Percentiles rank a stretch among this genome's conserved stretches.
phyloP scores from a whole-genome alignment of 495 filamentous ascomycete genomes.

The Penicillium argentinense region DNA sequence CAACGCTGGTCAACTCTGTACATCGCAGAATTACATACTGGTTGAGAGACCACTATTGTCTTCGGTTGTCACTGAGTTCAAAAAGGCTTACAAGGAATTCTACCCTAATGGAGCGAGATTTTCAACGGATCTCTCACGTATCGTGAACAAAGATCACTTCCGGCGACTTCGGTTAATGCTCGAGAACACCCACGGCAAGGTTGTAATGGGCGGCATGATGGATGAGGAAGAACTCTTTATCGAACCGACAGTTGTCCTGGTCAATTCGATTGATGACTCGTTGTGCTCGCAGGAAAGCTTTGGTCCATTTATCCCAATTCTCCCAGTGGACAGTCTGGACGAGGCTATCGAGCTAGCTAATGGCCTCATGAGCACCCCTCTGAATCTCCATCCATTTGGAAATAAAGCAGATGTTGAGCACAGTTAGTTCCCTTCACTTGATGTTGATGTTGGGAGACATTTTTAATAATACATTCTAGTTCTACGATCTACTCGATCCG shows the following conservation, averaged over 20 bases:
- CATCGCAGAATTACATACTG: conserved; percentile 85
- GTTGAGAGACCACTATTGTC: conserved; percentile 72
- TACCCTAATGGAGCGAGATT: conserved; percentile 77
- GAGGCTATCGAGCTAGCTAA: conserved; percentile 79
- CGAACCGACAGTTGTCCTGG: conserved; percentile 78
- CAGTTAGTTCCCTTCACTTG: conserved; percentile 38
- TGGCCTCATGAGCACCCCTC: conserved; percentile 71
- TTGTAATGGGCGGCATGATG: conserved; percentile 79
- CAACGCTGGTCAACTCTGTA: conserved; percentile 87
- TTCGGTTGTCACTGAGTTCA: conserved; percentile 72
- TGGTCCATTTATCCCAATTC: conserved; percentile 80
- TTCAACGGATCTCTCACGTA: conserved; percentile 72
- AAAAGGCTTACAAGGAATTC: conserved; percentile 70
- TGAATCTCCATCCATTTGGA: conserved; percentile 84
- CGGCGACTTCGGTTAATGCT: conserved; percentile 83
- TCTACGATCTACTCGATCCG: conserved; percentile 65
- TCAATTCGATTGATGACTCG: conserved; percentile 72
- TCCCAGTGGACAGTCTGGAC: conserved; percentile 72
- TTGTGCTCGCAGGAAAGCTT: conserved; percentile 82
- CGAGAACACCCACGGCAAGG: conserved; percentile 76
- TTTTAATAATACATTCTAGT: conserved; percentile 40
- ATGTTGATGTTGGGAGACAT: not conserved
- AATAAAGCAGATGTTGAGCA: conserved; percentile 69
- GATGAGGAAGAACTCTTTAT: conserved; percentile 79
- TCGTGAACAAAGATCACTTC: conserved; percentile 77